Base-by-base conservation (phyloP, 192 early-diverging fungal genomes). In the Gaertneriomyces sp. region DNA sequence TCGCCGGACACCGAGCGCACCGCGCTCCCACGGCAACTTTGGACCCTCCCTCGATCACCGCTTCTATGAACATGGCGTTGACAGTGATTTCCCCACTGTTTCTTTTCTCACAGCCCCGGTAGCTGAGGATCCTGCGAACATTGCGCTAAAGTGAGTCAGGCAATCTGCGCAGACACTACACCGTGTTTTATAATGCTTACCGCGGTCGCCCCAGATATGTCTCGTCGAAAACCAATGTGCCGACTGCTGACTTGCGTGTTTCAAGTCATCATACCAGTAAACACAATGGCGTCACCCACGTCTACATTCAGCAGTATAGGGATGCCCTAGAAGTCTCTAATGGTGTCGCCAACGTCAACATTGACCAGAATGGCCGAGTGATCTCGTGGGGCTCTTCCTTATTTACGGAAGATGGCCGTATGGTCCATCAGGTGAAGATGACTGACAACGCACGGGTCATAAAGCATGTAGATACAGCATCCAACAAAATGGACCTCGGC, bases 291-390 rank as follows among this genome's bases (percentile, higher is more conserved):
- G 74, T 94, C 6, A 88, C 91, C n/a, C 93, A 95, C 69, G 88
- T 95, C 9, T 89, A 95, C 69, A 65, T 91, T 10, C 85, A 87
- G 49, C 94, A 97, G 66, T 60, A 78, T 6, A 66, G 85, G 44
- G 65, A 89, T 58, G 92, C 87, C 9, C 49, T 91, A 5, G 80
- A 85, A 60, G 84, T 97, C 9, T 72, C 83, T 25, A 97, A 95
- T 72, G 90, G 84, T 45, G 87, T 94, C 67, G 90, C 89, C 47
- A 93, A 90, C 67, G 74, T 92, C 73, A 93, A 97, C 66, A 73
- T 95, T 46, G 85, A 88, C 54, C 17, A 59, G 7, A 47, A 78
- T 38, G 89, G 89, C 41, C 63, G 72, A 20, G 72, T 96, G 51
- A 79, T 93, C 16, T 90, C 88, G 42, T 89, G 85, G 63, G 87